A percentile compares a stretch with the other conserved stretches of the same genome.
Evolutionary conservation across 768 basidiomycete species (phyloP).

Genomic region (Boletales sp.): DNA sequence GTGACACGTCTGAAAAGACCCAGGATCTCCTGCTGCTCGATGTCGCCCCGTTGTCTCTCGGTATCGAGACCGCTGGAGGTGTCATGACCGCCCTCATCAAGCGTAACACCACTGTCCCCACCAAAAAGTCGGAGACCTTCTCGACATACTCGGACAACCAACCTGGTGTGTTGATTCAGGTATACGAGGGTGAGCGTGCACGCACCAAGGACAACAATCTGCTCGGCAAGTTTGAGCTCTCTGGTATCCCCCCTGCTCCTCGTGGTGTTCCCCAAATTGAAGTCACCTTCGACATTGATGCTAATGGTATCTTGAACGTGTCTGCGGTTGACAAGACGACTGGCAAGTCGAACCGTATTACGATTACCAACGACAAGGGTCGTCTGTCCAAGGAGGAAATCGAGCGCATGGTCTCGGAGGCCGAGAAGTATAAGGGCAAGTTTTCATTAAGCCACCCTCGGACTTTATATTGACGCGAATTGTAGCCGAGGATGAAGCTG

Average conservation of each 20-base stretch:
- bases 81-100: conserved; percentile 99
- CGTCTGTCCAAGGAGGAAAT: conserved; percentile 97
- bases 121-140: conserved; percentile 98
- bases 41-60: conserved; percentile 83
- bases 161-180: conserved; percentile 96
- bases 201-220: conserved; percentile 99
- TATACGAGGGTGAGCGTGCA: conserved; percentile 97
- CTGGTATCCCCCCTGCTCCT: conserved; percentile 93
- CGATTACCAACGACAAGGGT: conserved; percentile 95
- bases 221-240: conserved; percentile 97
- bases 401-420: conserved; percentile 94
- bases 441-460: background rate
- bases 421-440: conserved; percentile 86
- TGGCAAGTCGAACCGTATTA: conserved; percentile 91
- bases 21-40: conserved; percentile 95
- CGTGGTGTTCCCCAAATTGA: conserved; percentile 98
- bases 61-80: conserved; percentile 99
- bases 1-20: conserved; percentile 97
- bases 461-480: conserved; percentile 9
- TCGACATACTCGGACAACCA: conserved; percentile 99
- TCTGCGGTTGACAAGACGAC: conserved; percentile 95
- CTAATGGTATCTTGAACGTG: conserved; percentile 95
- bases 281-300: conserved; percentile 97
- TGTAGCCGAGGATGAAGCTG: conserved; percentile 80
- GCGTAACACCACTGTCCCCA: conserved; percentile 97